A percentile compares a stretch with the other conserved stretches of the same genome.
phyloP scores from a whole-genome alignment of 1,139 yeast genomes.

The Kodamaea anthophila region DNA sequence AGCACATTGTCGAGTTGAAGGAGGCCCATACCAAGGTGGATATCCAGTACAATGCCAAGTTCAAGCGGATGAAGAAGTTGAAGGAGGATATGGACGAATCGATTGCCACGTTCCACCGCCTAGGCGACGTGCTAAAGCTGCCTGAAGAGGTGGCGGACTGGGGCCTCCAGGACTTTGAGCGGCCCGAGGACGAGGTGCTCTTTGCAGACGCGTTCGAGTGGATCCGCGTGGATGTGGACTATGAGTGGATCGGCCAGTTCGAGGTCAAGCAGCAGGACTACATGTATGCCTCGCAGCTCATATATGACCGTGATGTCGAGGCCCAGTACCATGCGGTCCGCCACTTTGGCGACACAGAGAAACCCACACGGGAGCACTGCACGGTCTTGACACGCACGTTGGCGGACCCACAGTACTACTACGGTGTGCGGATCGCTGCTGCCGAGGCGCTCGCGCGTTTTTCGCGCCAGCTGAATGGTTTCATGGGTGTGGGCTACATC shows the following conservation, averaged over 20 bases:
- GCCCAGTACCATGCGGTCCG: conserved; percentile 85
- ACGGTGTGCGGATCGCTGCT: conserved; percentile 86
- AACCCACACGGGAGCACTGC: conserved; percentile 62
- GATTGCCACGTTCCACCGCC: conserved; percentile 45
- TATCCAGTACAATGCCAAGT: conserved; percentile 90
- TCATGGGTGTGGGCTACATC: conserved; percentile 69
- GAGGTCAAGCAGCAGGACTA: conserved; percentile 87
- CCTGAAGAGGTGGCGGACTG: conserved; percentile 61
- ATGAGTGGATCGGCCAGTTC: conserved; percentile 89
- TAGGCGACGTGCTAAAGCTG: conserved; percentile 72
- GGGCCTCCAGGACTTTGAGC: conserved; percentile 70
- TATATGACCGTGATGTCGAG: conserved; percentile 92
- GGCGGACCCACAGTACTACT: conserved; percentile 79
- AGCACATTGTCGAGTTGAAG: conserved; percentile 88
- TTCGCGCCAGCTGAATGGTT: conserved; percentile 56
- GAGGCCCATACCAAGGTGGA: conserved; percentile 83
- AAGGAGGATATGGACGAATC: conserved; percentile 36
- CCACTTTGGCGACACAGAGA: conserved; percentile 57
- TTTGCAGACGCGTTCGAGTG: conserved; percentile 91
- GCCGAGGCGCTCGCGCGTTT: conserved; percentile 68
- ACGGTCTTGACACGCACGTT: conserved; percentile 74
- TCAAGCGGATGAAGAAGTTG: conserved; percentile 61
- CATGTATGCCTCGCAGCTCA: conserved; percentile 90
- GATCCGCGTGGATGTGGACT: conserved; percentile 94
- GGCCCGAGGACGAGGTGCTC: conserved; percentile 61